These are phyloP conservation scores for Cercophora newfieldiana DNA, from an alignment of 495 filamentous ascomycete species.

Conservation along the genomic window DNA sequence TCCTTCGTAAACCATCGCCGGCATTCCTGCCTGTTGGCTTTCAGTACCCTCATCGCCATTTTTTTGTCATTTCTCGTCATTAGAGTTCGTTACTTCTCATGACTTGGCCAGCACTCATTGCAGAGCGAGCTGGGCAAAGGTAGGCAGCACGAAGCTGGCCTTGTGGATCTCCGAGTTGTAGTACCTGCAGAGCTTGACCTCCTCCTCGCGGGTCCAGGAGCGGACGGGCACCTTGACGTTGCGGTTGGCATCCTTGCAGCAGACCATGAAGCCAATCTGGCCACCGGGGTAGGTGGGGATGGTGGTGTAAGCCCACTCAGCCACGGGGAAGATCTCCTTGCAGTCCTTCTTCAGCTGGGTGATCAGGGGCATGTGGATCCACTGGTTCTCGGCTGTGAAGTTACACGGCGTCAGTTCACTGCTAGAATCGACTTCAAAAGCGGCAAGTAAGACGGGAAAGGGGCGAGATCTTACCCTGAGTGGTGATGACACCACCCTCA, in stretches of 20 bases:
- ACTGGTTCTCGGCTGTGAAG: slow-evolving; percentile 90
- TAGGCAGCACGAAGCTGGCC: slow-evolving; percentile 90
- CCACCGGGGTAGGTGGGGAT: slow-evolving; percentile 99
- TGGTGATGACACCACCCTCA: slow-evolving; percentile 97
- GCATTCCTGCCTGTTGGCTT: neutral
- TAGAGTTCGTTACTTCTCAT: neutral
- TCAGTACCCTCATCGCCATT: neutral
- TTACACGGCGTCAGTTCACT: slow-evolving; percentile 32
- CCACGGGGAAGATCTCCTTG: slow-evolving; percentile 94
- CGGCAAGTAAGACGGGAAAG: slow-evolving; percentile 21
- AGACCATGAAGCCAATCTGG: slow-evolving; percentile 99
- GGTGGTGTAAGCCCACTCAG: slow-evolving; percentile 98
- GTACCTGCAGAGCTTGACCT: slow-evolving; percentile 88
- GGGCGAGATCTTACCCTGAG: slow-evolving; percentile 98
- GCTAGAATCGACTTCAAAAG: neutral
- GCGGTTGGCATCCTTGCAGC: slow-evolving; percentile 85
- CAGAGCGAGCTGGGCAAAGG: slow-evolving; percentile 82
- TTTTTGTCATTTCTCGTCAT: neutral
- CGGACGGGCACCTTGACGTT: slow-evolving; percentile 84
- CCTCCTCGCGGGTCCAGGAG: slow-evolving; percentile 77
- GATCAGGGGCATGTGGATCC: slow-evolving; percentile 94
- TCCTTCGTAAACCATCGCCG: neutral
- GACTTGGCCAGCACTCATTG: slow-evolving; percentile 34
- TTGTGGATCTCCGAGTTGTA: slow-evolving; percentile 95
- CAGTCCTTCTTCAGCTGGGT: slow-evolving; percentile 90